phyloP scores from a whole-genome alignment of 179 eudicot genomes.

The Heliamphora pulchella region DNA sequence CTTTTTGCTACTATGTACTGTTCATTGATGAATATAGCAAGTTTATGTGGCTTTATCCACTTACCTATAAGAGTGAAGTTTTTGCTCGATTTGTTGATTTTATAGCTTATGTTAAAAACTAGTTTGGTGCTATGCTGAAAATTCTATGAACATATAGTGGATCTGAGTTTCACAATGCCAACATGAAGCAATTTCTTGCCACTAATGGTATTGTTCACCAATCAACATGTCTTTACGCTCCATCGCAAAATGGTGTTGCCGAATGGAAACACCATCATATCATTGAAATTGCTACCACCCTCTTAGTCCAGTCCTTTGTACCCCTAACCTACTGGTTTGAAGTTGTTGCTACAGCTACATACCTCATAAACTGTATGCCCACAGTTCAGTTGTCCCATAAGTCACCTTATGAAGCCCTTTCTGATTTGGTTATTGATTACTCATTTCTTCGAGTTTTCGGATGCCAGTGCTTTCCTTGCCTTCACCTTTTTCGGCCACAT shows the following conservation, averaged over 20 bases:
- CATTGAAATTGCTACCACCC: background rate
- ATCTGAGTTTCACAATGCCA: background rate
- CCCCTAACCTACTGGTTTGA: background rate
- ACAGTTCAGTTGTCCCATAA: rapidly evolving
- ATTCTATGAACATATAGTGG: background rate
- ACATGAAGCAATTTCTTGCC: background rate
- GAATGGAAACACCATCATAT: background rate
- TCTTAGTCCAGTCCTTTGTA: background rate
- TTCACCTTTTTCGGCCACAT: background rate
- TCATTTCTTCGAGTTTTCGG: background rate
- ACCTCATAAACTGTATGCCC: background rate
- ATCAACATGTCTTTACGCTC: background rate
- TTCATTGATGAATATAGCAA: no score
- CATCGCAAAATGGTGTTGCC: background rate
- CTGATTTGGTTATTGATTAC: background rate
- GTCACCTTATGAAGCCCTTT: background rate
- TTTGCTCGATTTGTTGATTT: background rate
- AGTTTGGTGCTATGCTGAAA: background rate
- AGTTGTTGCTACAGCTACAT: background rate
- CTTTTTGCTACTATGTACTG: no score
- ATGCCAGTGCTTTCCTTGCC: background rate
- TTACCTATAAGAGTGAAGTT: no score
- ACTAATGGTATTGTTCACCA: background rate
- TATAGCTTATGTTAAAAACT: background rate
- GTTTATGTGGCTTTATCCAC: no score